A percentile compares a stretch with the other conserved stretches of the same genome.
Conservation (phyloP, 2,329 filamentous ascomycete species). For the Aspergillus brunneoviolaceus region DNA sequence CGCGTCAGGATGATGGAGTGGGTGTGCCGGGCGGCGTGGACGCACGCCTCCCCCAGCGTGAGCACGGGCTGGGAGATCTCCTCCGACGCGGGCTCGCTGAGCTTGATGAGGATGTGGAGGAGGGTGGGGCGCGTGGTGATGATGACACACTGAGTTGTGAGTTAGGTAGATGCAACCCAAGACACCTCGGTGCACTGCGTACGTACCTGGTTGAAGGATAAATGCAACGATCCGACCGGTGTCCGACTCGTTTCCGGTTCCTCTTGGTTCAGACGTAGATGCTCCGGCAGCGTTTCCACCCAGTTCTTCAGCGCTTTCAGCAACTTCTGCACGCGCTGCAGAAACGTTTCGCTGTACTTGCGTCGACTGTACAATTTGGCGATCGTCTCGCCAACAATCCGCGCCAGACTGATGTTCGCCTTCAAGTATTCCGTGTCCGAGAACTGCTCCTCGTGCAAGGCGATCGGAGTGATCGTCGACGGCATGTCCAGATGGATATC, state of each 20-base stretch:
- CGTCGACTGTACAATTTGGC: slow-evolving; percentile 36
- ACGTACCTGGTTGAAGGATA: slow-evolving; percentile 37
- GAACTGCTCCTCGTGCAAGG: slow-evolving; percentile 38
- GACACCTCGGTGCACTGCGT: no score
- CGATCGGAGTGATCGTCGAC: slow-evolving; percentile 30
- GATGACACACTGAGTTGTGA: slow-evolving; percentile 34
- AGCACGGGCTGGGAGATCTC: slow-evolving; percentile 39
- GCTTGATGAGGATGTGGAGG: slow-evolving; percentile 39
- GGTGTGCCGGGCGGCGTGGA: slow-evolving; percentile 39
- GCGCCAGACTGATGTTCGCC: slow-evolving; percentile 39
- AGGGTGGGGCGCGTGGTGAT: slow-evolving; percentile 41
- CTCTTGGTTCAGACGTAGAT: slow-evolving; percentile 34
- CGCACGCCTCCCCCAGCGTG: slow-evolving; percentile 40
- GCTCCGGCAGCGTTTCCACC: slow-evolving; percentile 39
- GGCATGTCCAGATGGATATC: slow-evolving; percentile 47
- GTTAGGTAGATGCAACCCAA: no score
- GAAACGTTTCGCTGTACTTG: slow-evolving; percentile 39
- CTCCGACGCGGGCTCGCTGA: slow-evolving; percentile 23
- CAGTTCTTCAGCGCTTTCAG: slow-evolving; percentile 40
- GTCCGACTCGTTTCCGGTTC: slow-evolving; percentile 35
- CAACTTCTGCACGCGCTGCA: slow-evolving; percentile 43
- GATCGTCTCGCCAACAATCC: slow-evolving; percentile 39
- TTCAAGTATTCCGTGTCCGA: slow-evolving; percentile 38
- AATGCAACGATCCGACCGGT: slow-evolving; percentile 35
- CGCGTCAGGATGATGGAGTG: slow-evolving; percentile 38